Base-by-base conservation (phyloP, 805 yeast genomes). In the Yarrowia sp. region DNA sequence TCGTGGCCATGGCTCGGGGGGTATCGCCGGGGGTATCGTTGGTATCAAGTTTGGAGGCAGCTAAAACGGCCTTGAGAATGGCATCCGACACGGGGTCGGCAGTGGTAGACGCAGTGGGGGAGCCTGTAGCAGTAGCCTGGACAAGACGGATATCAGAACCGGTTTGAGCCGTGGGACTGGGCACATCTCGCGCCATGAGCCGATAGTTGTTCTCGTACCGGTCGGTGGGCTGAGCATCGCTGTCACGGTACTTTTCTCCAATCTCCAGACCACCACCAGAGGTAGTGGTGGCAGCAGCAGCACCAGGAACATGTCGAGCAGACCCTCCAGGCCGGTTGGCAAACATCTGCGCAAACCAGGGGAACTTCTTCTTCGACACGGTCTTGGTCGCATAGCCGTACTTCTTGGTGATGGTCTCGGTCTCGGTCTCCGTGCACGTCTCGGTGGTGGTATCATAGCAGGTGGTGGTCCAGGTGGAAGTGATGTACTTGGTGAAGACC, bases 301-400 rank as follows among this genome's bases (percentile, higher is more conserved):
- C 42, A 13, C 58, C 58, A 10, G 58, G 58, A 4, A 36, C 35
- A n/a, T 17, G 28, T 14, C 58, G 58, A 8, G 35, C 58, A 8
- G 58, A 48, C 3, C 17, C 28, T 22, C 28, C 55, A 6, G 55
- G 5, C 2, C 55, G 58, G 9, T 13, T 14, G 10, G 33, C 43
- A n/a, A 51, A 51, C 58, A 51, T 51, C 32, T 51, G 58, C 1
- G 43, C 58, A 14, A 51, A 51, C 58, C 58, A 51, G 22, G 47
- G 45, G 47, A 55, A 55, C 61, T 55, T 55, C 43, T 51, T 51
- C 43, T 55, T 55, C 5, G 61, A 41, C 47, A 55, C 31, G 28
- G 47, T 41, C 31, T 39, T 31, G 61, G 61, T 55, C 39, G 60
- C 15, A 3, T 22, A n/a, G 32, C 55, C 55, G 39, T 48, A 35